These are phyloP conservation scores for Kwoniella shivajii DNA, from an alignment of 1,284 basidiomycete genomes.

Conservation along the genomic window DNA sequence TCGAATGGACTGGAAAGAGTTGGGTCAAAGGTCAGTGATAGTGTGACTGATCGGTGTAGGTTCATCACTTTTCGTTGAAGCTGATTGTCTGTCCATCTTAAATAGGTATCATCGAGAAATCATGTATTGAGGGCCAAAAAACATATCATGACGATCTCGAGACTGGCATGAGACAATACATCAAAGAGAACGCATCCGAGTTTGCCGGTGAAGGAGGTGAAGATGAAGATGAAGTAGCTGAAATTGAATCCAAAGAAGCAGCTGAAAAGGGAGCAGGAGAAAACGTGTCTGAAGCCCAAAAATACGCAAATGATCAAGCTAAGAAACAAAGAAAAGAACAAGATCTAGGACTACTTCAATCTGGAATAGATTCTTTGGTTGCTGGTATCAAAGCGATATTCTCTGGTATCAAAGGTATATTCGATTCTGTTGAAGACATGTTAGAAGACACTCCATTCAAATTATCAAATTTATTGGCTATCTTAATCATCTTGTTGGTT, in stretches of 20 bases:
- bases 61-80: background rate
- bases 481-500: constrained; percentile 70
- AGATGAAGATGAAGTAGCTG: constrained; percentile 22
- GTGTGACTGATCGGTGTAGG: no score
- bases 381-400: constrained; percentile 70
- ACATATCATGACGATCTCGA: constrained; percentile 84
- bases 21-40: constrained; percentile 81
- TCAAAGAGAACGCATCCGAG: constrained; percentile 82
- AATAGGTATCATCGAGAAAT: constrained; percentile 87
- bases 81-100: background rate
- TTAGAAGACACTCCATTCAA: constrained; percentile 59
- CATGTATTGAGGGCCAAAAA: constrained; percentile 92
- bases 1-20: constrained; percentile 95
- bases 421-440: constrained; percentile 64
- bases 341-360: constrained; percentile 69
- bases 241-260: background rate
- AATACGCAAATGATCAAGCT: constrained; percentile 34
- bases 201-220: constrained; percentile 63
- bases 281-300: constrained; percentile 43
- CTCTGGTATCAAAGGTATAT: constrained; percentile 64
- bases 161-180: constrained; percentile 80
- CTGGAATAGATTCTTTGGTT: constrained; percentile 77
- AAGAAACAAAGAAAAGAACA: constrained; percentile 38
- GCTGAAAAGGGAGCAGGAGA: constrained; percentile 9
- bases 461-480: constrained; percentile 62